A percentile compares a stretch with the other conserved stretches of the same genome.
phyloP scores from a whole-genome alignment of 2,329 filamentous ascomycete species.

The Colletotrichum simmondsii region DNA sequence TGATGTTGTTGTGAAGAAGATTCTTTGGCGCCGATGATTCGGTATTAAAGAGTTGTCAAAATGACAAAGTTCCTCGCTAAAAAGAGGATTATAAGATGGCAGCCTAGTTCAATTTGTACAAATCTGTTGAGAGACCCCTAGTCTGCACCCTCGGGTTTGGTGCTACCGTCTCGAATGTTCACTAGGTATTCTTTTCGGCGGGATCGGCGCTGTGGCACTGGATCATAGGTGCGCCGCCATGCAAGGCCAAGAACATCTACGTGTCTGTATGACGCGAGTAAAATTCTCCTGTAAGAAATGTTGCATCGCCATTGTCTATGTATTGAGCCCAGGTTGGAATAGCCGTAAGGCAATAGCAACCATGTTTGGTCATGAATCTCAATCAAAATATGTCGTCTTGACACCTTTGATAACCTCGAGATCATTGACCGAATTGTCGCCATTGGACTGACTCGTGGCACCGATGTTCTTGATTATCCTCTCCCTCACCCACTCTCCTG shows the following conservation, averaged over 20 bases:
- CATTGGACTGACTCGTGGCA: slow-evolving; percentile 8
- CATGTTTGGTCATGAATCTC: neutral
- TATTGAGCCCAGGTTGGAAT: neutral
- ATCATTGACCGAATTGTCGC: slow-evolving; percentile 33
- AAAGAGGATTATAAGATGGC: no score
- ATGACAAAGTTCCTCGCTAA: no score
- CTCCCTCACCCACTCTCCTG: slow-evolving; percentile 44
- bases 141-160: no score
- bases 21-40: no score
- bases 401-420: slow-evolving; percentile 34
- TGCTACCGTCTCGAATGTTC: neutral
- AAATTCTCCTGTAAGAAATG: neutral
- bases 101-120: no score
- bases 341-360: neutral
- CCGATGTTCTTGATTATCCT: slow-evolving; percentile 39
- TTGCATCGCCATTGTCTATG: neutral
- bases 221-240: neutral
- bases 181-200: no score
- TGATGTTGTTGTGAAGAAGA: no score
- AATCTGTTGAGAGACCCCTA: no score
- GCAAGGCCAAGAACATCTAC: neutral
- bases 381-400: slow-evolving; percentile 32
- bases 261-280: neutral
- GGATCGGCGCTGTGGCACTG: no score
- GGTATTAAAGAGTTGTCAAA: no score